Evolutionary conservation across 371 early-diverging fungal genomes (phyloP).

Genomic region (Mucor mucedo): DNA sequence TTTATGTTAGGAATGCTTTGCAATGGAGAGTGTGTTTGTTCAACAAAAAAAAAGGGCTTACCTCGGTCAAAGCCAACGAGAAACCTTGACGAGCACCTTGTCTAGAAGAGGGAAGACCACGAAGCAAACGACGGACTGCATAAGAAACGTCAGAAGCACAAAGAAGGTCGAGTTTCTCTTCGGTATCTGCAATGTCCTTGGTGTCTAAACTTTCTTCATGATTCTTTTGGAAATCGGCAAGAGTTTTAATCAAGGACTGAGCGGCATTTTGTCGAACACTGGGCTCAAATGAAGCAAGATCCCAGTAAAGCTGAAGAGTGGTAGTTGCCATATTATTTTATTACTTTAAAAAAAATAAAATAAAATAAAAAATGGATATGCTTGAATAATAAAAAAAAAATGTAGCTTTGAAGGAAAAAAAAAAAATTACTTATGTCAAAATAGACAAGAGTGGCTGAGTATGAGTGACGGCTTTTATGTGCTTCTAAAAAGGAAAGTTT

Average conservation of each 20-base stretch:
- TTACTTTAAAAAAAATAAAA: not conserved
- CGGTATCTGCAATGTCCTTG: constrained; percentile 51
- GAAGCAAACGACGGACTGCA: constrained; percentile 84
- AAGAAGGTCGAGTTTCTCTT: constrained; percentile 66
- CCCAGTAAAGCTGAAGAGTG: constrained; percentile 70
- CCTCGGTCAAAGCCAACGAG: constrained; percentile 90
- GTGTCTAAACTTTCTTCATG: constrained; percentile 42
- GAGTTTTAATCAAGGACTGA: constrained; percentile 46
- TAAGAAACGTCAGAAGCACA: constrained; percentile 83
- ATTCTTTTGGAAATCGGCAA: constrained; percentile 54
- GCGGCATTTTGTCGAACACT: constrained; percentile 59
- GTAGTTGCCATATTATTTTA: constrained; percentile 32
- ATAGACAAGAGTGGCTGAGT: not conserved
- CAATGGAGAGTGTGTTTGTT: too few relatives aligned
- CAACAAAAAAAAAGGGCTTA: constrained; percentile 25
- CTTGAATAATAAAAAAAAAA: constrained; percentile 1
- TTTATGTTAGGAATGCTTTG: not conserved
- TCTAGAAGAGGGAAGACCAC: constrained; percentile 87
- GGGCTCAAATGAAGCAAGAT: constrained; percentile 70
- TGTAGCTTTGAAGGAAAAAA: not conserved
- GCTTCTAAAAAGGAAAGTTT: not conserved
- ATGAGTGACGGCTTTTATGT: not conserved
- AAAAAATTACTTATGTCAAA: not conserved
- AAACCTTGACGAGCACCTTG: constrained; percentile 95
- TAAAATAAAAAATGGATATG: not conserved